These are phyloP conservation scores for Rhodotorula sp. DNA, from an alignment of 1,284 basidiomycete species.

Conservation along the genomic window DNA sequence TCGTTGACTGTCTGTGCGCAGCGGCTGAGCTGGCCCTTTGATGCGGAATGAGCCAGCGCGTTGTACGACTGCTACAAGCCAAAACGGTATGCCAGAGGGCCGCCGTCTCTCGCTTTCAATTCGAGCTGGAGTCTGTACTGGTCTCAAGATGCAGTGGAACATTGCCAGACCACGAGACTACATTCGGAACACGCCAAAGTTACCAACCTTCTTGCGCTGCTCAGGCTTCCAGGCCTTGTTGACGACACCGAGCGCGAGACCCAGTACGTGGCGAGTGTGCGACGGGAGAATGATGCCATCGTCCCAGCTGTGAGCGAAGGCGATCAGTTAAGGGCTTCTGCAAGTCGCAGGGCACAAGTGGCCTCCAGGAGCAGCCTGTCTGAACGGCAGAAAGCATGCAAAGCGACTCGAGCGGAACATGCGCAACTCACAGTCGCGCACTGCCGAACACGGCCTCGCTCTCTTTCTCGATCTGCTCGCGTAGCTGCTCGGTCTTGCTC, in stretches of 20 bases:
- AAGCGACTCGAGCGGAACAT: background rate
- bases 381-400: background rate
- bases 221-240: constrained; percentile 46
- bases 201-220: constrained; percentile 66
- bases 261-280: constrained; percentile 86
- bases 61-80: too few species aligned
- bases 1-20: too few species aligned
- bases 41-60: too few species aligned
- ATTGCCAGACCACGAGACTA: constrained; percentile 52
- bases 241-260: constrained; percentile 76
- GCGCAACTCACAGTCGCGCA: constrained; percentile 67
- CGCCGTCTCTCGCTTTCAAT: too few species aligned
- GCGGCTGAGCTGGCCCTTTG: too few species aligned
- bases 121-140: too few species aligned
- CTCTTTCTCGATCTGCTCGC: constrained; percentile 80
- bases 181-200: constrained; percentile 87
- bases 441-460: constrained; percentile 82
- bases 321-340: too few species aligned
- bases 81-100: too few species aligned
- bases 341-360: too few species aligned
- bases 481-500: constrained; percentile 68
- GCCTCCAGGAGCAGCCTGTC: too few species aligned
- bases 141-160: too few species aligned
- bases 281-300: constrained; percentile 89
- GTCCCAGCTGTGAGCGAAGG: constrained; percentile 56